A percentile compares a stretch with the other conserved stretches of the same genome.
phyloP scores from a whole-genome alignment of 306 rosid genomes.

The Vicia faba region DNA sequence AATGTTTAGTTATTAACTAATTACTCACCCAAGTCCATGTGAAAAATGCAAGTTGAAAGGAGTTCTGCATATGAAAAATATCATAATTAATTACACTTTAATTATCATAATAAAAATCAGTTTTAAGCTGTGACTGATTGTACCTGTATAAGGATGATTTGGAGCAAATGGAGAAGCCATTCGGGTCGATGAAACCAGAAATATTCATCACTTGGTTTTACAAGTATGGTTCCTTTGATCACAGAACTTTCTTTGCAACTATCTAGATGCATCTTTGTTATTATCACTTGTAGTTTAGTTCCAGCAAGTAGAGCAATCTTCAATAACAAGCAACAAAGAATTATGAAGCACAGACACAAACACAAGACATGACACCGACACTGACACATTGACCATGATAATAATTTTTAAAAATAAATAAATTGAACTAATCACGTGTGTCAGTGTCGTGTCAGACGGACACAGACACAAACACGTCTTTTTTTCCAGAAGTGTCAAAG shows the following conservation, averaged over 20 bases:
- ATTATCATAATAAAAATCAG: not conserved
- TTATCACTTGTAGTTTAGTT: slow-evolving; percentile 60
- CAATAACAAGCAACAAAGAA: not conserved
- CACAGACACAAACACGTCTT: too few relatives aligned
- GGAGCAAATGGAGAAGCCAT: slow-evolving; percentile 63
- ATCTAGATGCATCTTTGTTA: slow-evolving; percentile 64
- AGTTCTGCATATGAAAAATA: slow-evolving; percentile 51
- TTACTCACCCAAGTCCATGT: slow-evolving; percentile 73
- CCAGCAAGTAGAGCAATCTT: slow-evolving; percentile 65
- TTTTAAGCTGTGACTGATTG: too few relatives aligned
- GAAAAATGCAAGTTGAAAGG: slow-evolving; percentile 80
- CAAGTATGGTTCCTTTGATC: slow-evolving; percentile 54
- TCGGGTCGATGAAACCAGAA: slow-evolving; percentile 66
- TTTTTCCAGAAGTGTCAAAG: too few relatives aligned
- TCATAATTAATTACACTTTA: not conserved
- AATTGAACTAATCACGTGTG: too few relatives aligned
- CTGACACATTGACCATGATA: too few relatives aligned
- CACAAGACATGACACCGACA: too few relatives aligned
- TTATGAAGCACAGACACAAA: too few relatives aligned
- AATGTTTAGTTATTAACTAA: not conserved
- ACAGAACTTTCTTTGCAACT: slow-evolving; percentile 52
- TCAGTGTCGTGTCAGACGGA: too few relatives aligned
- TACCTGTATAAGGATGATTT: slow-evolving; percentile 67
- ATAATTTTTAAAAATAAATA: too few relatives aligned
- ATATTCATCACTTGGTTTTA: slow-evolving; percentile 54